Conservation (phyloP, 176 grass and related monocot species). For the Phoenix dactylifera region DNA sequence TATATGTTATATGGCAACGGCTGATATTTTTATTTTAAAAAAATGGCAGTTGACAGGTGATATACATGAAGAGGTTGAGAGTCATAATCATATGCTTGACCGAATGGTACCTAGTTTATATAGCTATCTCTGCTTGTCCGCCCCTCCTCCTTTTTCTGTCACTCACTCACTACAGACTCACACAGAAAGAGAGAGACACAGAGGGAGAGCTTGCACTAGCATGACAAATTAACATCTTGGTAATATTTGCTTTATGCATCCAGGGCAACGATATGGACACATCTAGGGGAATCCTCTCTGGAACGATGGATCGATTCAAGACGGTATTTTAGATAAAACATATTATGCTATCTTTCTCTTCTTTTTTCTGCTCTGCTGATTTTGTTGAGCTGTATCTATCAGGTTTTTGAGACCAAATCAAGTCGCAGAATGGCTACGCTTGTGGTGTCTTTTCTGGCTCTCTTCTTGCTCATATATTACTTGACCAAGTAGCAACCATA, state of each 20-base stretch:
- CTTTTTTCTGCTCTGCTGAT: background rate
- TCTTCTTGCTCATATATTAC: slow-evolving; percentile 88
- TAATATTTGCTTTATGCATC: slow-evolving; percentile 7
- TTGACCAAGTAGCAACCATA: slow-evolving; percentile 52
- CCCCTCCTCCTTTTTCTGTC: background rate
- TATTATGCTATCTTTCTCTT: too few relatives aligned
- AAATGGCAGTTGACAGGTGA: slow-evolving; percentile 74
- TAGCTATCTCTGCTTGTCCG: too few relatives aligned
- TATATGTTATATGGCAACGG: background rate
- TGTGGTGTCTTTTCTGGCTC: slow-evolving; percentile 68
- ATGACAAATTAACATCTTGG: too few relatives aligned
- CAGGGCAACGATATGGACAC: slow-evolving; percentile 96
- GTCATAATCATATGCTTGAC: slow-evolving; percentile 74
- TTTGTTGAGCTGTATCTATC: background rate
- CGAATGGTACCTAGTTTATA: slow-evolving; percentile 47
- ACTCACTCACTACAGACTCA: slow-evolving; percentile 4
- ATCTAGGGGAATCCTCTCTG: slow-evolving; percentile 89
- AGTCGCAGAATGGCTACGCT: slow-evolving; percentile 80
- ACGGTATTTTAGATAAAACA: slow-evolving; percentile 26
- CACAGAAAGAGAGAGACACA: slow-evolving; percentile 1
- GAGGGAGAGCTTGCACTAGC: too few relatives aligned
- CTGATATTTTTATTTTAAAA: background rate
- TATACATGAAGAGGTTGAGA: slow-evolving; percentile 89
- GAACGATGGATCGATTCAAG: slow-evolving; percentile 95
- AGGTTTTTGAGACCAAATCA: slow-evolving; percentile 97